phyloP scores from a whole-genome alignment of 2,329 filamentous ascomycete species.

The Diplocarpon rosae region DNA sequence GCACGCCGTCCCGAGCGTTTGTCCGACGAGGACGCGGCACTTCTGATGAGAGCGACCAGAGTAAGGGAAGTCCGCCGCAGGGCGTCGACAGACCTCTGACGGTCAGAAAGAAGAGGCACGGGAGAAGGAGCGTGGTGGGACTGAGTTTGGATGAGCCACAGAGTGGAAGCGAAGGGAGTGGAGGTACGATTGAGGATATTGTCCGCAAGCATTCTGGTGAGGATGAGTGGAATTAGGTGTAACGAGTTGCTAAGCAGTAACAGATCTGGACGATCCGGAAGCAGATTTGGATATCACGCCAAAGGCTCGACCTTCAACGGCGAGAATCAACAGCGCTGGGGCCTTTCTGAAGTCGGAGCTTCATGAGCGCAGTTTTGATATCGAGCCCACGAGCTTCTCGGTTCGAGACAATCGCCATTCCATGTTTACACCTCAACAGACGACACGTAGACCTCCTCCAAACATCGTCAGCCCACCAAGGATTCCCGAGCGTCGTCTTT shows the following conservation, averaged over 20 bases:
- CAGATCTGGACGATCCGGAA: conserved; percentile 3
- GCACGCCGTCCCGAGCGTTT: conserved; percentile 16
- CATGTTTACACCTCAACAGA: conserved; percentile 1
- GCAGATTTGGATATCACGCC: conserved; percentile 22
- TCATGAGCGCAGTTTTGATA: conserved; percentile 11
- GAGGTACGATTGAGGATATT: conserved; percentile 6
- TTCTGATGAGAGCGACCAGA: conserved; percentile 17
- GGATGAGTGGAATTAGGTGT: neutral
- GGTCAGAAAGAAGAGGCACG: conserved; percentile 21
- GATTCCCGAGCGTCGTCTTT: conserved; percentile 17
- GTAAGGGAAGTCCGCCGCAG: conserved; percentile 22
- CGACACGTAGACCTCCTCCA: conserved; percentile 1
- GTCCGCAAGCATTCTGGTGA: conserved; percentile 3
- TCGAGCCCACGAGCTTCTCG: conserved; percentile 13
- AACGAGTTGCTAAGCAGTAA: neutral
- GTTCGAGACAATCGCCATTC: conserved; percentile 11
- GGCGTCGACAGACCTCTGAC: conserved; percentile 22
- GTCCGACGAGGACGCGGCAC: conserved; percentile 15
- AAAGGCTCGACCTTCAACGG: conserved; percentile 14
- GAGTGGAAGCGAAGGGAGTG: neutral
- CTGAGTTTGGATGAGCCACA: conserved; percentile 12
- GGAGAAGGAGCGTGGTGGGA: conserved; percentile 12
- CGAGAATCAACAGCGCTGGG: conserved; percentile 20
- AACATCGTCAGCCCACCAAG: conserved; percentile 10
- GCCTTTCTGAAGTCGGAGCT: conserved; percentile 22